Evolutionary conservation across 148 eudicot species (phyloP), one percentile per base, ranked within the genome.

Genomic region (Chenopodium berlandieri): DNA sequence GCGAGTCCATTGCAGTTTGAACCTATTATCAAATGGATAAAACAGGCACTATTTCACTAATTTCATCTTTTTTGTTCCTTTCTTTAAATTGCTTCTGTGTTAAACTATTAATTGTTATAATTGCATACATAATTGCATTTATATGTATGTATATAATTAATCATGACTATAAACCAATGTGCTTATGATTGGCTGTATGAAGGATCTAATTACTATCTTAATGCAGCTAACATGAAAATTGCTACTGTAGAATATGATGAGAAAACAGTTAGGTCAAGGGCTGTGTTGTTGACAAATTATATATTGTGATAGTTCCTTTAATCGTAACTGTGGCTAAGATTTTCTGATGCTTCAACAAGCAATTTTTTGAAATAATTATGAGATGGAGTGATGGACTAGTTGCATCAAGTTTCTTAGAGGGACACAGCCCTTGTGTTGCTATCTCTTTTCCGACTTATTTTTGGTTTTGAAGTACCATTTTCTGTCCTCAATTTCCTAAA

Each of bases 371-470:
- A 44, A 9, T 3, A 48, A 64, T 40, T 64, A 22, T 3, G 56
- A 16, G 64, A 81, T 78, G 63, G 78, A 73, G 56, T 9, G 64
- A 81, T 78, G 63, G 78, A 73, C 7, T 81, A 72, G 71, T 75
- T 20, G 63, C 50, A n/a, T 62, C n/a, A 71, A 13, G 27, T 81
- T 77, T 72, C 20, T 14, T 62, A 27, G 65, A 71, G 78, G 73
- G 70, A 54, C 50, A 12, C 62, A 69, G 62, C 72, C 20, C 20
- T 72, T 77, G 74, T 67, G 67, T 62, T 77, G 75, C 34, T 63
- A 11, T 73, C 70, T 64, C 54, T 7, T 64, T 54, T 48, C 73
- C 47, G 27, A 40, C 25, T 76, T 56, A 22, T 40, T 75, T 19
- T 16, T 54, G 11, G 62, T 46, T 58, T 54, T 37, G 47, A 20